Evolutionary conservation across 1,284 basidiomycete species (phyloP), one percentile per base, ranked within the genome.

Genomic region (Cryptococcus sp.): DNA sequence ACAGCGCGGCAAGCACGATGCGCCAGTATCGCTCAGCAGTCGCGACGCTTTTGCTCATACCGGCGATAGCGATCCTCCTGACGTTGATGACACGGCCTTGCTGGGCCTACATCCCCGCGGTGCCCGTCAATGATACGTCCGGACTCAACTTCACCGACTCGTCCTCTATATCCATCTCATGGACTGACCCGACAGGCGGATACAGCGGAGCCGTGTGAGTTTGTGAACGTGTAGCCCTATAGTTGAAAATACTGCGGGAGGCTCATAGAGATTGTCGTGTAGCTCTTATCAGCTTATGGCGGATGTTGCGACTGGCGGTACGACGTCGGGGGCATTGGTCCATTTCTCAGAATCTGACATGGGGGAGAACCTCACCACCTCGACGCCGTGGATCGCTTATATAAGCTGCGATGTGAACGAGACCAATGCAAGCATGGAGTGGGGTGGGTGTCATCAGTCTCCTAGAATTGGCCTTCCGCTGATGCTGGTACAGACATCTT

Each of bases 301-400:
- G n/a, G 75, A 77, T 57, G 65, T 73, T 19, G 56, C 66, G 3
- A 72, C 69, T 0, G 65, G 64, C 10, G 76, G 78, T 15, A 61
- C 67, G 1, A 76, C 76, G 3, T 63, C 89, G 84, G 90, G 90
- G 22, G 87, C 86, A 15, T 75, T 93, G 35, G 86, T 91, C 19
- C 88, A 89, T 74, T 92, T 92, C 70, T 84, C 86, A 0, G 90
- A 91, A 61, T 62, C 65, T 2, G 63, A 58, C 5, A 69, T 66
- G 51, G 68, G 68, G 2, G 57, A 52, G 35, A 90, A 88, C 85
- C 27, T 83, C 72, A 68, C 78, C 0, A 73, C 78, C 0, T 57
- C 79, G 1, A 90, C 91, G 0, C 91, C 91, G 7, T 94, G 91
- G 90, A 89, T 94, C 63, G 91, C 92, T 5, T 83, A 92, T 66